Evolutionary conservation across 352 stramenopile genomes (phyloP), one percentile per base, ranked within the genome.

Genomic region (Pythium utonaiense): DNA sequence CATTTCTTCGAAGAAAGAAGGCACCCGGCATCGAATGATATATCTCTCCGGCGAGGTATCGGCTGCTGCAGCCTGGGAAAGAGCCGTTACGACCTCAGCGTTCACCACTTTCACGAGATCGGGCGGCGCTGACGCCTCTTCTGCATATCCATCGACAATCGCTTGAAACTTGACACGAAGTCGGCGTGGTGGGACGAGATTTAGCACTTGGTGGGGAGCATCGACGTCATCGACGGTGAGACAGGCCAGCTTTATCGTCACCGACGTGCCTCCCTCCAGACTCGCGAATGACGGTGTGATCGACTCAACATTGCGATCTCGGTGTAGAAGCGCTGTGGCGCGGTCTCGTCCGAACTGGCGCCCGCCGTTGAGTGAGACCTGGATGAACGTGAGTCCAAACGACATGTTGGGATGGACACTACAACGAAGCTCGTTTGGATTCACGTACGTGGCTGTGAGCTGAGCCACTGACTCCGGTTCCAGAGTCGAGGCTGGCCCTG

Each of bases 391-490:
- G 21, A 86, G 66, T 5, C 81, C 81, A 58, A 91, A 91, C 38
- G 79, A 60, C 59, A 90, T 74, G 63, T 90, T 90, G 5, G 76
- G 55, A 22, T 77, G 81, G 3, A 91, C 66, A 6, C 64, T 88
- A 54, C 78, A 89, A 27, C 70, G 74, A 6, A 91, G 58, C 53
- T 91, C 81, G 16, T 63, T 73, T 27, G 59, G 45, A 27, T 70
- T 77, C 5, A 62, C 47, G 51, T 71, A 91, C n/a, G 70, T 83
- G 10, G 76, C 81, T 30, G 74, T 78, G 31, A 91, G 55, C 47
- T 84, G 65, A 6, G 77, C 74, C 7, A 88, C 52, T 0, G 56
- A 27, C 21, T 57, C 17, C 17, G 68, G n/a, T 6, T 50, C 24
- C 1, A 30, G 21, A 31, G 27, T 36, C 0, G 25, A 47, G 4